phyloP scores from a whole-genome alignment of 1,284 basidiomycete species.

The Mycena sp. region DNA sequence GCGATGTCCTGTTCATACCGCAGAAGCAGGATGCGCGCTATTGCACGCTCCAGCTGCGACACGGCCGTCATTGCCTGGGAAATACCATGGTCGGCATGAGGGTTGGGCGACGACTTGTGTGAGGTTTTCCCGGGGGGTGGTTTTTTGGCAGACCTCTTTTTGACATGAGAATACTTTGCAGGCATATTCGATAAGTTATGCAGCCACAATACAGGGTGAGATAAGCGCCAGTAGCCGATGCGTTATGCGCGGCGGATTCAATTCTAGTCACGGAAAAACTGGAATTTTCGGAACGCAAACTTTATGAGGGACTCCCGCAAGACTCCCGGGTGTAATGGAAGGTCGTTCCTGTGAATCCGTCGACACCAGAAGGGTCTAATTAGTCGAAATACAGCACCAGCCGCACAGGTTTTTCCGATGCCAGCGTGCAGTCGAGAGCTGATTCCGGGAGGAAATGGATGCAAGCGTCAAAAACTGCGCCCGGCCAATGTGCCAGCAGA shows the following conservation, averaged over 20 bases:
- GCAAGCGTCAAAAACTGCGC: not conserved
- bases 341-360: not conserved
- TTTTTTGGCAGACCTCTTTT: constrained; percentile 64
- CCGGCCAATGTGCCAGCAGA: constrained; percentile 1
- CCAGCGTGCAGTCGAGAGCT: not conserved
- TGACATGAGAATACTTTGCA: constrained; percentile 76
- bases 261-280: not conserved
- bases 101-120: constrained; percentile 51
- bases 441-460: not conserved
- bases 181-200: constrained; percentile 54
- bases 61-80: constrained; percentile 63
- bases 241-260: constrained; percentile 8
- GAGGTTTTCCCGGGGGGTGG: constrained; percentile 36
- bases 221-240: not conserved
- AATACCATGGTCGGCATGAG: constrained; percentile 61
- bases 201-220: not conserved
- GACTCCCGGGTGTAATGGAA: no score
- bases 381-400: not conserved
- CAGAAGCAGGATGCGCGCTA: constrained; percentile 67
- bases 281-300: no score
- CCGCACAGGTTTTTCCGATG: not conserved
- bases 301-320: no score
- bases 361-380: not conserved
- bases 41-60: constrained; percentile 69
- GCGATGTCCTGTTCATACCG: constrained; percentile 77